Evolutionary conservation across 2,329 filamentous ascomycete species (phyloP).

Genomic region (Xylaria multiplex): DNA sequence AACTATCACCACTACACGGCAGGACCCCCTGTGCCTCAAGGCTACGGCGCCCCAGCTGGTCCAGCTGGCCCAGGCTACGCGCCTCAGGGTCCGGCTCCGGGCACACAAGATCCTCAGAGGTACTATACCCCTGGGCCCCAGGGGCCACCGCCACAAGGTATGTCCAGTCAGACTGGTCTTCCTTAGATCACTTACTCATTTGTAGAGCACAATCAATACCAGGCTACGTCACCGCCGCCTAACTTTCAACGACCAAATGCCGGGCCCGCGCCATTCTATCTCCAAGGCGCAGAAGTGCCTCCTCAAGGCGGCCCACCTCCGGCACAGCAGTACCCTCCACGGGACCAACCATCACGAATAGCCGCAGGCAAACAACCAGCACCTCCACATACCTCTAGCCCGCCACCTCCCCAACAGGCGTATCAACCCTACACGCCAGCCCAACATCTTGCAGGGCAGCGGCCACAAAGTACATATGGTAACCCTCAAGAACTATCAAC

Average conservation of each 20-base stretch:
- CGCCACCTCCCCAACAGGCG: slow-evolving; percentile 55
- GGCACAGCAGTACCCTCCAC: slow-evolving; percentile 61
- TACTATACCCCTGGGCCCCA: slow-evolving; percentile 73
- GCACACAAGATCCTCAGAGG: slow-evolving; percentile 70
- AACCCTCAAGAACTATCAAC: slow-evolving; percentile 82
- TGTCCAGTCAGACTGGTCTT: slow-evolving; percentile 38
- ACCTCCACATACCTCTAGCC: slow-evolving; percentile 62
- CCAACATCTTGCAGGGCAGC: slow-evolving; percentile 58
- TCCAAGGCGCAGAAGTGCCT: slow-evolving; percentile 67
- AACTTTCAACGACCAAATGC: slow-evolving; percentile 65
- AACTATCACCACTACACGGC: slow-evolving; percentile 76
- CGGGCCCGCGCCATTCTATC: slow-evolving; percentile 71
- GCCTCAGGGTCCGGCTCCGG: slow-evolving; percentile 55
- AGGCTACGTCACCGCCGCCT: slow-evolving; percentile 59
- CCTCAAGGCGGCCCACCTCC: slow-evolving; percentile 48
- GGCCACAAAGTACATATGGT: slow-evolving; percentile 74
- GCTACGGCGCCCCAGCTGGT: slow-evolving; percentile 54
- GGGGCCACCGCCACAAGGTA: slow-evolving; percentile 52
- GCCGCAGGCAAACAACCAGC: slow-evolving; percentile 60
- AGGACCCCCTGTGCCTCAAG: slow-evolving; percentile 60
- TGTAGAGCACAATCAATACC: slow-evolving; percentile 56
- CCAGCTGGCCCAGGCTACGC: slow-evolving; percentile 51
- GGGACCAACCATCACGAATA: slow-evolving; percentile 62
- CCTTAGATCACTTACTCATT: slow-evolving; percentile 45
- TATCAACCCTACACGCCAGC: slow-evolving; percentile 62